Evolutionary conservation across 257 asterid genomes (phyloP).

Genomic region (Coffea canephora): DNA sequence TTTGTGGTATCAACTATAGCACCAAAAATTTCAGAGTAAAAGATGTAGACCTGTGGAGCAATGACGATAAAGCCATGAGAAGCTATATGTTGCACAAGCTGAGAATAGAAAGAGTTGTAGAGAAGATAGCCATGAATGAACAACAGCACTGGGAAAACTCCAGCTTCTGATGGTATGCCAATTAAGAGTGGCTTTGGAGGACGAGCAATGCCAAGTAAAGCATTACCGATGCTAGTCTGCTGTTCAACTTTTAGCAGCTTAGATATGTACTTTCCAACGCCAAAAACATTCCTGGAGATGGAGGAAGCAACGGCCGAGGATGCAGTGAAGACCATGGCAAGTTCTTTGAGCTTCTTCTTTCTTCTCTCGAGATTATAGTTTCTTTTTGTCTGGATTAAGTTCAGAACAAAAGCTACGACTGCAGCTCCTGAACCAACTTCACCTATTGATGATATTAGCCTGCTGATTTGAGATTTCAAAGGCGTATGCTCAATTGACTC

Average conservation of each 20-base stretch:
- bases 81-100: constrained; percentile 66
- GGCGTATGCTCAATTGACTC: constrained; percentile 44
- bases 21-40: not conserved
- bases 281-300: constrained; percentile 39
- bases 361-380: not conserved
- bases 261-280: constrained; percentile 39
- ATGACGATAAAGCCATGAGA: constrained; percentile 83
- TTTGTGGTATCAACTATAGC: not conserved
- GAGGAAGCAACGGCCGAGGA: constrained; percentile 25
- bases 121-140: constrained; percentile 88
- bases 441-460: constrained; percentile 43
- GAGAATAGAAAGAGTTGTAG: constrained; percentile 81
- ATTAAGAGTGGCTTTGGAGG: constrained; percentile 71
- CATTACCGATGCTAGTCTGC: constrained; percentile 10
- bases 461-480: constrained; percentile 39
- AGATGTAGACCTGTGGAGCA: constrained; percentile 71
- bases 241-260: constrained; percentile 36
- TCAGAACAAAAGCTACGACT: constrained; percentile 33
- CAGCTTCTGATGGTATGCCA: constrained; percentile 50
- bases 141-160: constrained; percentile 57
- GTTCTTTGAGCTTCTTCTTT: not conserved
- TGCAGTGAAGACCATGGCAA: constrained; percentile 29
- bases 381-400: not conserved
- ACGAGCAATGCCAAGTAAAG: not conserved
- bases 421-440: constrained; percentile 47